A percentile compares a stretch with the other conserved stretches of the same genome.
Evolutionary conservation across 2,329 filamentous ascomycete genomes (phyloP).

Genomic region (Fonsecaea pedrosoi): DNA sequence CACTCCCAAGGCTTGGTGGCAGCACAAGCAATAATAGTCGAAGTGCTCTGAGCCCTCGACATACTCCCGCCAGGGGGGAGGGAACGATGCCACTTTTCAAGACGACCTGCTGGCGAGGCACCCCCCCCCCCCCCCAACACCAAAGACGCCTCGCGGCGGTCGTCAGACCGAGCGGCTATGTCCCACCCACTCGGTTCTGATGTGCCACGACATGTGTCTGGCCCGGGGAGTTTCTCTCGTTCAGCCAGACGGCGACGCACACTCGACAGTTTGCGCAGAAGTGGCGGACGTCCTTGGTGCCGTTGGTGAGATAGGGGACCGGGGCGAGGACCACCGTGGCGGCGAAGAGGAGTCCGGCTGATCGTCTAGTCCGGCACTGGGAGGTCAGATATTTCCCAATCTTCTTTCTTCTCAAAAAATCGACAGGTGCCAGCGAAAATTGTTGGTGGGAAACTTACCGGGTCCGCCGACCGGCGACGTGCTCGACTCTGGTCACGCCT

Average conservation of each 20-base stretch:
- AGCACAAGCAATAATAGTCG: too few relatives aligned
- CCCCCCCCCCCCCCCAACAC: neutral
- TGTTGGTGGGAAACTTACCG: neutral
- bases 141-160: neutral
- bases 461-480: constrained; percentile 5
- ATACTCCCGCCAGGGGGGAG: too few relatives aligned
- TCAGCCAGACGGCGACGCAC: constrained; percentile 10
- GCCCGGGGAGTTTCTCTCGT: constrained; percentile 12
- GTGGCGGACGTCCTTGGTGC: constrained; percentile 13
- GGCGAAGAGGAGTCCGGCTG: constrained; percentile 7
- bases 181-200: neutral
- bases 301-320: constrained; percentile 9
- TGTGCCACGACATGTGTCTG: constrained; percentile 1
- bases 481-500: constrained; percentile 10
- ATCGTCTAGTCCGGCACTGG: neutral
- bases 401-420: neutral
- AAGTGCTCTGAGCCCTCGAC: too few relatives aligned
- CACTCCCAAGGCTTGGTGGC: too few relatives aligned
- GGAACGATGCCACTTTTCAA: neutral
- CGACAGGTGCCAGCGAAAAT: neutral
- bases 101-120: neutral
- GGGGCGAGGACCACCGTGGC: constrained; percentile 8
- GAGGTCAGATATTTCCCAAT: neutral
- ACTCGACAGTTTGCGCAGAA: constrained; percentile 11
- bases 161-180: neutral